Evolutionary conservation across 2,329 filamentous ascomycete species (phyloP).

Genomic region (Aspergillus eucalypticola): DNA sequence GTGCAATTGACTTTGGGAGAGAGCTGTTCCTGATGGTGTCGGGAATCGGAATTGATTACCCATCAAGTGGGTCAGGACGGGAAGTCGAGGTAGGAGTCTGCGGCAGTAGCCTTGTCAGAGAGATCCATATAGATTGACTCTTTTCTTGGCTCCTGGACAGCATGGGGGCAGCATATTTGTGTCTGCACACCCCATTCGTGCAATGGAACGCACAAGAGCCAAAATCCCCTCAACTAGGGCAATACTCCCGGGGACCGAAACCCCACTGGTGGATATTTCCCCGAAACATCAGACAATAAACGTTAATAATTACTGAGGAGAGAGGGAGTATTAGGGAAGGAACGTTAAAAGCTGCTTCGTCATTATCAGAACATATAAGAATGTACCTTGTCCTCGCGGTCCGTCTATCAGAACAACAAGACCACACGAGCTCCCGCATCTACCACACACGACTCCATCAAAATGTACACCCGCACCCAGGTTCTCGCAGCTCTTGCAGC

Average conservation of each 20-base stretch:
- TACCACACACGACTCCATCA: neutral
- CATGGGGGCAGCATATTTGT: neutral
- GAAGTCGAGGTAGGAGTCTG: conserved; percentile 3
- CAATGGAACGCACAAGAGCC: no score
- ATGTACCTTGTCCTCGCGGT: neutral
- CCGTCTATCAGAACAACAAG: neutral
- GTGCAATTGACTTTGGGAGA: no score
- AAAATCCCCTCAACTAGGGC: neutral
- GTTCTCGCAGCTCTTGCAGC: conserved; percentile 20
- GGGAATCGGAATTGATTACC: neutral
- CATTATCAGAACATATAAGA: neutral
- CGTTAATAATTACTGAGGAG: neutral
- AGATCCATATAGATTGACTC: neutral
- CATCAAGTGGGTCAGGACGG: neutral
- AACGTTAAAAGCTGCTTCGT: neutral
- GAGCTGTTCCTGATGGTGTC: no score
- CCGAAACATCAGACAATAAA: neutral
- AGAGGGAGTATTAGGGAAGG: neutral
- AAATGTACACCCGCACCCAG: conserved; percentile 19
- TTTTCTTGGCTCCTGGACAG: neutral
- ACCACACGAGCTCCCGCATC: neutral
- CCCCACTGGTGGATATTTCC: neutral
- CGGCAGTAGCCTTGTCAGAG: neutral
- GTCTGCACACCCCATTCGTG: neutral
- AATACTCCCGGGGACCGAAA: neutral